A percentile compares a stretch with the other conserved stretches of the same genome.
These are phyloP conservation scores for Penicillium sp. DNA, from an alignment of 2,329 filamentous ascomycete genomes.

Conservation along the genomic window DNA sequence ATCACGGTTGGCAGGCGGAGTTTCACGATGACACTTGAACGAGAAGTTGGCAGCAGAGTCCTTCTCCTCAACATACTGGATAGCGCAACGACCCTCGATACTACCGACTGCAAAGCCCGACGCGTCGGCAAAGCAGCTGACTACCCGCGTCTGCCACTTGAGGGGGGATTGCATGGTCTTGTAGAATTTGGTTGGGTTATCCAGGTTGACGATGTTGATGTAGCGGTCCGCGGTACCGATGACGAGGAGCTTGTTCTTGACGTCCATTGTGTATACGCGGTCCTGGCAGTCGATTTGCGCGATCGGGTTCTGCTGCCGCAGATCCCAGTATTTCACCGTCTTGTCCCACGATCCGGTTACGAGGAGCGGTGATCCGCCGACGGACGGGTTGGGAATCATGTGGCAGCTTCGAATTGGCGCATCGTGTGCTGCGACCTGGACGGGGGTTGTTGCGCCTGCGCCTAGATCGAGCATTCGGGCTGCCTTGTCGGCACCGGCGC, in stretches of 20 bases:
- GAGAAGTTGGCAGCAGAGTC: constrained; percentile 92
- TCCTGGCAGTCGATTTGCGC: constrained; percentile 54
- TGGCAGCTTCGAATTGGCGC: constrained; percentile 77
- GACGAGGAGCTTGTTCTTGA: constrained; percentile 84
- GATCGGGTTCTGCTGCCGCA: constrained; percentile 53
- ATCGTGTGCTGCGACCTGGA: constrained; percentile 83
- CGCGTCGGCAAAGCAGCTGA: constrained; percentile 92
- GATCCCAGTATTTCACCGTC: constrained; percentile 62
- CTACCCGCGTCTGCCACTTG: constrained; percentile 96
- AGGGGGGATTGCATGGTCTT: constrained; percentile 95
- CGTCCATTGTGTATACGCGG: constrained; percentile 82
- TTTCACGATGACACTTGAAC: constrained; percentile 97
- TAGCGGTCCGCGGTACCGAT: constrained; percentile 92
- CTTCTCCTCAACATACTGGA: constrained; percentile 98
- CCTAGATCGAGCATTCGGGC: constrained; percentile 85
- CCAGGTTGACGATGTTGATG: constrained; percentile 92
- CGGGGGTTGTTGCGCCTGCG: constrained; percentile 55
- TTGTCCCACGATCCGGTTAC: constrained; percentile 76
- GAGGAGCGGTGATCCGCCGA: constrained; percentile 68
- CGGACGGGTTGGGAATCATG: constrained; percentile 70
- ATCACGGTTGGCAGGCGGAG: constrained; percentile 65
- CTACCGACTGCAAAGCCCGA: constrained; percentile 92
- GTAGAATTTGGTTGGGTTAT: constrained; percentile 87
- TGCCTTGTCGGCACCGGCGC: constrained; percentile 87
- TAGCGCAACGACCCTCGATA: constrained; percentile 95